phyloP scores from a whole-genome alignment of 306 rosid genomes.

The Prunus kanzakura region DNA sequence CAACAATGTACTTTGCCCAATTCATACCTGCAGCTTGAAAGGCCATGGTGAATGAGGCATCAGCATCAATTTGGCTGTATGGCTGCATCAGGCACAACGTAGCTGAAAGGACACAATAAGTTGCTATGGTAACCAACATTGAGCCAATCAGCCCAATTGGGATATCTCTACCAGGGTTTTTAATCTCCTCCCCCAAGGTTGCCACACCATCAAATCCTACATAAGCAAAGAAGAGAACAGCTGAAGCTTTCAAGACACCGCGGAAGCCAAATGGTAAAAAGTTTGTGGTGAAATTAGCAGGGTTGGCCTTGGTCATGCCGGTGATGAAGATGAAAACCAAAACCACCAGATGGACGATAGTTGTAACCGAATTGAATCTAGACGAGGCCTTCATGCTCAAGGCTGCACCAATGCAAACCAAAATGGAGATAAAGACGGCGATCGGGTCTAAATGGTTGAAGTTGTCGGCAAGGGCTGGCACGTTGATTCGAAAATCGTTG shows the following conservation, averaged over 20 bases:
- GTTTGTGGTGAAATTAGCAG: slow-evolving; percentile 12
- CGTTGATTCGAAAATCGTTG: slow-evolving; percentile 24
- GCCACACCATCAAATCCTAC: slow-evolving; percentile 25
- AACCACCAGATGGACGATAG: slow-evolving; percentile 21
- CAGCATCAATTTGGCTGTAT: slow-evolving; percentile 16
- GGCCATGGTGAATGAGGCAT: slow-evolving; percentile 21
- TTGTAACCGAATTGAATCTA: slow-evolving; percentile 21
- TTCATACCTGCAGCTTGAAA: slow-evolving; percentile 26
- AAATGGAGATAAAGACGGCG: slow-evolving; percentile 21
- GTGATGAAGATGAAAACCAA: slow-evolving; percentile 16
- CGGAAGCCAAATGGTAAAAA: slow-evolving; percentile 8
- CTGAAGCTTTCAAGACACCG: slow-evolving; percentile 27
- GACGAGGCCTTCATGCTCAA: slow-evolving; percentile 26
- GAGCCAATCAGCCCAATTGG: slow-evolving; percentile 28
- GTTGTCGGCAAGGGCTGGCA: slow-evolving; percentile 5
- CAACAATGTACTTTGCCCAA: slow-evolving; percentile 36
- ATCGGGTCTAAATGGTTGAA: slow-evolving; percentile 29
- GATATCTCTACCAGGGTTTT: slow-evolving; percentile 21
- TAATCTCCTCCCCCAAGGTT: slow-evolving; percentile 29
- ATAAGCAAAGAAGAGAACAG: slow-evolving; percentile 25
- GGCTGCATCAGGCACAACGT: slow-evolving; percentile 27
- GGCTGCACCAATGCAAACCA: slow-evolving; percentile 14
- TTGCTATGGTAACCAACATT: slow-evolving; percentile 9
- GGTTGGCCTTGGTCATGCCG: slow-evolving; percentile 15
- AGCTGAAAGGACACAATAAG: slow-evolving; percentile 18